These are phyloP conservation scores for Aspergillus steynii DNA, from an alignment of 495 filamentous ascomycete species.

Conservation along the genomic window DNA sequence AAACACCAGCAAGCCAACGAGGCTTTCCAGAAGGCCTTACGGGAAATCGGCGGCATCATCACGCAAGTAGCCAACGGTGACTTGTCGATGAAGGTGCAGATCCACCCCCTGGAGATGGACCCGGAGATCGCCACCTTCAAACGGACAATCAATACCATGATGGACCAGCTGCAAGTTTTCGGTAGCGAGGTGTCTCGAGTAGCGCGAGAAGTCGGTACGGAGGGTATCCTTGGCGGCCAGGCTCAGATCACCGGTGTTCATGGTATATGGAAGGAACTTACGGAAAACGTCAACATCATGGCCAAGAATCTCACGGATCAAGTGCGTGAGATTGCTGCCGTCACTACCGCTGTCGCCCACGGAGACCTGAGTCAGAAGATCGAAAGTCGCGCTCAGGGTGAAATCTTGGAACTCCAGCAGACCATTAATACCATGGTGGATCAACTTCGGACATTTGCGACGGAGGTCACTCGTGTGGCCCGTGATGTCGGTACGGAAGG, in stretches of 20 bases:
- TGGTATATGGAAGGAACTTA: constrained; percentile 98
- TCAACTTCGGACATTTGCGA: constrained; percentile 94
- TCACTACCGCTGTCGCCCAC: constrained; percentile 94
- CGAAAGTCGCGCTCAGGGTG: constrained; percentile 87
- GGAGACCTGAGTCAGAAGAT: constrained; percentile 97
- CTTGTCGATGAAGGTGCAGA: constrained; percentile 94
- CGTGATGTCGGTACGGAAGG: constrained; percentile 97
- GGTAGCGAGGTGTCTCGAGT: constrained; percentile 96
- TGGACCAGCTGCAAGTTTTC: constrained; percentile 97
- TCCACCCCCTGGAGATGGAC: constrained; percentile 96
- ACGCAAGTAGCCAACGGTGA: constrained; percentile 95
- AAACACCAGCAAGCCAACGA: constrained; percentile 98
- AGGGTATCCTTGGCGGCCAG: constrained; percentile 95
- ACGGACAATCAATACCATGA: constrained; percentile 95
- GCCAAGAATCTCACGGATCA: constrained; percentile 81
- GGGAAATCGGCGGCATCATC: constrained; percentile 96
- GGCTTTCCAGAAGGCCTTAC: constrained; percentile 94
- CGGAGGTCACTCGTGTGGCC: constrained; percentile 94
- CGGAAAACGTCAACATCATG: constrained; percentile 98
- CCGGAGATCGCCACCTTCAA: constrained; percentile 99
- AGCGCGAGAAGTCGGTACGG: constrained; percentile 95
- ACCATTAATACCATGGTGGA: constrained; percentile 99
- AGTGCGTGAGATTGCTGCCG: constrained; percentile 95
- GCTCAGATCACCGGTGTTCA: constrained; percentile 92
- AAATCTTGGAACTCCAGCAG: constrained; percentile 94